A percentile compares a stretch with the other conserved stretches of the same genome.
phyloP scores from a whole-genome alignment of 768 basidiomycete genomes.

The Rickenella mellea region DNA sequence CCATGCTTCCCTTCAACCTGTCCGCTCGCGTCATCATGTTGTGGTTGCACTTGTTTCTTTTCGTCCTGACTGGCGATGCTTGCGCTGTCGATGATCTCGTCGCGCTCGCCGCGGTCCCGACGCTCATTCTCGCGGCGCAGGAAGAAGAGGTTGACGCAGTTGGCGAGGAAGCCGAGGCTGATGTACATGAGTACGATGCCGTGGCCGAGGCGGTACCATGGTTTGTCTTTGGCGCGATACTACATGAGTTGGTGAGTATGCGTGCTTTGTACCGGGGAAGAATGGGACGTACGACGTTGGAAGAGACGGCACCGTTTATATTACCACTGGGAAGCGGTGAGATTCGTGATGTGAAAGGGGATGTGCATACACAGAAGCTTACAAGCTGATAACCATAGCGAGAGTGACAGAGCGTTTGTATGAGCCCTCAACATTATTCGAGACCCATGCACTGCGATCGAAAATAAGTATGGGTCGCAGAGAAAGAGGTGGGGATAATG shows the following conservation, averaged over 20 bases:
- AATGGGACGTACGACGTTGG: constrained; percentile 51
- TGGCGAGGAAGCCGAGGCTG: constrained; percentile 45
- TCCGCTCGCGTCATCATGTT: constrained; percentile 12
- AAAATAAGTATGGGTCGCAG: not conserved
- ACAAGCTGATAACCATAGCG: constrained; percentile 63
- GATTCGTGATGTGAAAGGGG: not conserved
- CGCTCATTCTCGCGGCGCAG: constrained; percentile 53
- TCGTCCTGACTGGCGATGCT: too few species aligned
- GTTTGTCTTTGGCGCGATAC: constrained; percentile 57
- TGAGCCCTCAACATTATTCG: constrained; percentile 65
- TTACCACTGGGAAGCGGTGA: constrained; percentile 39
- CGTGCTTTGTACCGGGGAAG: not conserved
- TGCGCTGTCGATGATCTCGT: constrained; percentile 53
- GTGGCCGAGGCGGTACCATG: constrained; percentile 57
- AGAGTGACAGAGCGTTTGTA: constrained; percentile 69
- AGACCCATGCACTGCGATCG: constrained; percentile 37
- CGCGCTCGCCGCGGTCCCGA: constrained; percentile 58
- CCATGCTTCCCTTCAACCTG: too few species aligned
- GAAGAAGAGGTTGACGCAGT: constrained; percentile 28
- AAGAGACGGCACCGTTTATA: constrained; percentile 67
- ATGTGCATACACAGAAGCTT: constrained; percentile 14
- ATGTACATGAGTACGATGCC: constrained; percentile 70
- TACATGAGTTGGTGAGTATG: constrained; percentile 11
- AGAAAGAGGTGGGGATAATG: too few species aligned
- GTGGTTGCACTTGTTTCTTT: constrained; percentile 23